phyloP scores from a whole-genome alignment of 2,329 filamentous ascomycete species.

The Botryotinia calthae region DNA sequence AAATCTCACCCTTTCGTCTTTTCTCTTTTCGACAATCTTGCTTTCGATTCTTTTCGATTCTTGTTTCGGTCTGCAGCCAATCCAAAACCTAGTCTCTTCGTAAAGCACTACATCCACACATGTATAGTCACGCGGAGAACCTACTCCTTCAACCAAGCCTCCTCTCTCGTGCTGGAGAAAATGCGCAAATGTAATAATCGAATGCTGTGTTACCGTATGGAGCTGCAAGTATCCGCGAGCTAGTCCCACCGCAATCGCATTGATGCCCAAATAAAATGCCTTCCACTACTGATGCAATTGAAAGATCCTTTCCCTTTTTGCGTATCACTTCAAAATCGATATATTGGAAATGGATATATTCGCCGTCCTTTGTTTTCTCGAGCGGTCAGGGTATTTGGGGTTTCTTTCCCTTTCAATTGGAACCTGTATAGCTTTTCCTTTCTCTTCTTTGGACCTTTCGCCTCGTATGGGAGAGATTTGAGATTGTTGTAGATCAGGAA shows the following conservation, averaged over 20 bases:
- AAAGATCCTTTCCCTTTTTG: constrained; percentile 19
- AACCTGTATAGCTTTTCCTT: neutral
- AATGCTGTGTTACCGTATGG: constrained; percentile 32
- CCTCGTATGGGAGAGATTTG: neutral
- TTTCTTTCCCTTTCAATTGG: constrained; percentile 9
- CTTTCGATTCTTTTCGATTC: neutral
- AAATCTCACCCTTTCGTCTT: constrained; percentile 10
- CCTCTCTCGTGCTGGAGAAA: constrained; percentile 11
- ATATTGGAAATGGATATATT: constrained; percentile 23
- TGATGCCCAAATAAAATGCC: constrained; percentile 34
- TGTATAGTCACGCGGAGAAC: constrained; percentile 22
- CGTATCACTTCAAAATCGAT: constrained; percentile 23
- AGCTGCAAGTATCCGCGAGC: constrained; percentile 35
- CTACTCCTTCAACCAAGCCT: constrained; percentile 18
- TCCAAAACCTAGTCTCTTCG: constrained; percentile 14
- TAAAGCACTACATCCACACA: constrained; percentile 20
- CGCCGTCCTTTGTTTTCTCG: constrained; percentile 14
- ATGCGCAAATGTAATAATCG: constrained; percentile 23
- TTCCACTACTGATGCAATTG: constrained; percentile 20
- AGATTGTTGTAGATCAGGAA: neutral
- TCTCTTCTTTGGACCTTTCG: neutral
- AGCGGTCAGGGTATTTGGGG: constrained; percentile 8
- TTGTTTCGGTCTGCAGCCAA: neutral
- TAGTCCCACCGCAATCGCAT: constrained; percentile 33
- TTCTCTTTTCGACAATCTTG: constrained; percentile 9